Percentiles rank a stretch among this genome's conserved stretches.
Evolutionary conservation across 164 flowering plant species (phyloP).

Genomic region (Piper longum): DNA sequence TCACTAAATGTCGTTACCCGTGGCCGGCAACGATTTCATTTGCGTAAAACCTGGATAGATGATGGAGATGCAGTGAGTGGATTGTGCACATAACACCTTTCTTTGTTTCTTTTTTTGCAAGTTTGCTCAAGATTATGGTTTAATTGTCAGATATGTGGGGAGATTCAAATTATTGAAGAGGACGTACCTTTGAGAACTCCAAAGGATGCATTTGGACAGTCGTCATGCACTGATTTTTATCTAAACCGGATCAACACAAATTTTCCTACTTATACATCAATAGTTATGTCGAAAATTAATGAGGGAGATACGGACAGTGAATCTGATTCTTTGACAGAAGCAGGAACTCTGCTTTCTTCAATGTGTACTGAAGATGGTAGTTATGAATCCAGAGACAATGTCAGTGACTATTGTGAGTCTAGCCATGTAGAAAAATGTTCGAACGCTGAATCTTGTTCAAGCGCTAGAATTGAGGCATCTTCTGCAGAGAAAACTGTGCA

Average conservation of each 20-base stretch:
- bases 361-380: constrained; percentile 24
- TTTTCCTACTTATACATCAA: constrained; percentile 16
- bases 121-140: neutral
- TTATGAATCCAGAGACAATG: constrained; percentile 47
- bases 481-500: constrained; percentile 6
- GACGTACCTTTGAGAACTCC: constrained; percentile 77
- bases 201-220: constrained; percentile 53
- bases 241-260: constrained; percentile 7
- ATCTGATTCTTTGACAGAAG: constrained; percentile 47
- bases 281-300: constrained; percentile 7
- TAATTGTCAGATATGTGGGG: constrained; percentile 62
- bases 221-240: constrained; percentile 26
- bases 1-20: constrained; percentile 73
- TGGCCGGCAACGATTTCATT: constrained; percentile 78
- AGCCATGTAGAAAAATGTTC: constrained; percentile 13
- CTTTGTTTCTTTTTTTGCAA: neutral
- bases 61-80: constrained; percentile 62
- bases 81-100: neutral
- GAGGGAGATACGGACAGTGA: constrained; percentile 28
- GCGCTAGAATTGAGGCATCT: constrained; percentile 6
- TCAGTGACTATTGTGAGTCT: constrained; percentile 25
- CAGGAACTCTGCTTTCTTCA: constrained; percentile 42
- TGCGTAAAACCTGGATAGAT: constrained; percentile 67
- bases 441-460: constrained; percentile 5
- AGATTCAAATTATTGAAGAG: constrained; percentile 75